Evolutionary conservation across 768 basidiomycete species (phyloP).

Genomic region (Tephrocybe sp.): DNA sequence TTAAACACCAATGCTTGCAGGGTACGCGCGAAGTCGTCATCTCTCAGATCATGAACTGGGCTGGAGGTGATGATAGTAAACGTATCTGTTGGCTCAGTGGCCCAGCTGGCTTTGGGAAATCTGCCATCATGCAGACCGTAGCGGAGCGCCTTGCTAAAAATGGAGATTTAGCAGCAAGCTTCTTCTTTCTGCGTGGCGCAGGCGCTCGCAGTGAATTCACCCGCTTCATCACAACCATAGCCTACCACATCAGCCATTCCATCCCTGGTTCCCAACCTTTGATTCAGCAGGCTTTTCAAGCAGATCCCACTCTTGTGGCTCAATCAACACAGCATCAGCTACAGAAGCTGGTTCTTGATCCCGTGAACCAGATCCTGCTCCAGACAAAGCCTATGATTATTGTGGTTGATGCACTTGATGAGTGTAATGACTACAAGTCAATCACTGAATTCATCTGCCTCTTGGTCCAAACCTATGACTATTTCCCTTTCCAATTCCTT

Average conservation of each 20-base stretch:
- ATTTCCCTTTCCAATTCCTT: neutral
- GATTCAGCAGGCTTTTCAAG: neutral
- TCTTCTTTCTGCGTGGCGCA: conserved; percentile 3
- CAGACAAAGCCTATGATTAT: neutral
- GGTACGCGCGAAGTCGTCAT: too few species aligned
- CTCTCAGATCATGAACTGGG: too few species aligned
- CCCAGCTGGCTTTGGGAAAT: conserved; percentile 4
- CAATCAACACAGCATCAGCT: neutral
- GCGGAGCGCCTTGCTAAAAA: neutral
- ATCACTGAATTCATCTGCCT: neutral
- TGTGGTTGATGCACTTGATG: neutral
- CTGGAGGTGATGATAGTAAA: too few species aligned
- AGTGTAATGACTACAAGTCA: neutral
- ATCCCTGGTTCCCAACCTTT: neutral
- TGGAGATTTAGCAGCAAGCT: neutral
- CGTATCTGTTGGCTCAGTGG: conserved; percentile 6
- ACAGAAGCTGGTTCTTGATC: neutral
- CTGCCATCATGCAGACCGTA: conserved; percentile 3
- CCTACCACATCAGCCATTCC: neutral
- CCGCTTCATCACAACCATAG: conserved; percentile 1
- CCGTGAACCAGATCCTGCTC: neutral
- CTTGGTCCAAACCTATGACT: neutral
- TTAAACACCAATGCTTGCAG: too few species aligned
- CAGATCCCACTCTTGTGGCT: neutral
- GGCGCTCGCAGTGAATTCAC: neutral